Percentiles rank a stretch among this genome's conserved stretches.
These are phyloP conservation scores for Dispira parvispora DNA, from an alignment of 192 early-diverging fungal species.

Conservation along the genomic window DNA sequence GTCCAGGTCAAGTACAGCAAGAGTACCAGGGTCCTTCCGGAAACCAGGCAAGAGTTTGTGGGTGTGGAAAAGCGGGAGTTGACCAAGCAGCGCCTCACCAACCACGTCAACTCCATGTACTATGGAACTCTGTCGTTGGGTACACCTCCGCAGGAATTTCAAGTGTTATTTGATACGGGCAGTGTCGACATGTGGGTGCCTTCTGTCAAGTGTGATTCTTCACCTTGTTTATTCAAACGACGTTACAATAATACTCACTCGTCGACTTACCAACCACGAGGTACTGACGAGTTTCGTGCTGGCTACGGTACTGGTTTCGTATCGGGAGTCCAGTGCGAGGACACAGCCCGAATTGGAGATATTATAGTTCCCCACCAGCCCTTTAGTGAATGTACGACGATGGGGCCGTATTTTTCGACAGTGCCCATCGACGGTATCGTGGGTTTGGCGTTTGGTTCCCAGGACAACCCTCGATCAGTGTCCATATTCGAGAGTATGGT, in stretches of 20 bases:
- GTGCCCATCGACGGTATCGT: conserved; percentile 38
- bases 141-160: conserved; percentile 33
- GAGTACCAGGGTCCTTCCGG: too few relatives aligned
- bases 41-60: too few relatives aligned
- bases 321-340: conserved; percentile 29
- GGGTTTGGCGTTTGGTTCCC: conserved; percentile 32
- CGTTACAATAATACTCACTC: conserved; percentile 30
- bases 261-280: conserved; percentile 22
- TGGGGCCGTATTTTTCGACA: conserved; percentile 26
- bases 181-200: conserved; percentile 43
- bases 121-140: conserved; percentile 28
- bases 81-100: conserved; percentile 2
- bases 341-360: conserved; percentile 27
- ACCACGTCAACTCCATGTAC: conserved; percentile 14
- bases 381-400: conserved; percentile 29
- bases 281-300: conserved; percentile 22
- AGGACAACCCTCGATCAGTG: conserved; percentile 12
- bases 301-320: conserved; percentile 34
- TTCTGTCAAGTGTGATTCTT: conserved; percentile 28
- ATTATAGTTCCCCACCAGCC: conserved; percentile 21
- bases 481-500: conserved; percentile 10
- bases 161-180: conserved; percentile 42
- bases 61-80: too few relatives aligned
- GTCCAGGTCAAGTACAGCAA: background rate
- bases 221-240: conserved; percentile 21